Evolutionary conservation across 2,329 filamentous ascomycete species (phyloP).

Genomic region (Gaeumannomyces sp.): DNA sequence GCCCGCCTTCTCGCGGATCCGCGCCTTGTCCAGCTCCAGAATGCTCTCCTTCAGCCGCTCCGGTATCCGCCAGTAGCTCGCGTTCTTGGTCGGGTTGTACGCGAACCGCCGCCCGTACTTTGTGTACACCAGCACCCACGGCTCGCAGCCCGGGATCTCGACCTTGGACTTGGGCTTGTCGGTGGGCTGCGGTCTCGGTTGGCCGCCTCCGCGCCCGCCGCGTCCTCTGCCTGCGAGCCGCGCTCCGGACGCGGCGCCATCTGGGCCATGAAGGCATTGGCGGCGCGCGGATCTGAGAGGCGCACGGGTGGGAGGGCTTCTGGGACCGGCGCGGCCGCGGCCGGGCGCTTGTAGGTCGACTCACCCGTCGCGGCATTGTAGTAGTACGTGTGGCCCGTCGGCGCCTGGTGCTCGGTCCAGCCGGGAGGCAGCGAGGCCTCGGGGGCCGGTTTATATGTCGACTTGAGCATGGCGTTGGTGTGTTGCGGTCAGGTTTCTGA

Average conservation of each 20-base stretch:
- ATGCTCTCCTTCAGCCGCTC: conserved; percentile 78
- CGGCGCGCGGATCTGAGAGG: conserved; percentile 49
- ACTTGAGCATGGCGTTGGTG: conserved; percentile 57
- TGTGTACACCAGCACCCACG: conserved; percentile 91
- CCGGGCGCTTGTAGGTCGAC: conserved; percentile 81
- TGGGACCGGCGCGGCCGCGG: conserved; percentile 21
- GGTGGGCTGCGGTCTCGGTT: conserved; percentile 59
- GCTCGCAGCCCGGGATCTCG: conserved; percentile 70
- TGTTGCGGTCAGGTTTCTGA: not conserved
- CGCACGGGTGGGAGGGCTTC: conserved; percentile 28
- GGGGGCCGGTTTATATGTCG: conserved; percentile 59
- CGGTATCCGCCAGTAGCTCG: conserved; percentile 94
- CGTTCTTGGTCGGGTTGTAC: conserved; percentile 77
- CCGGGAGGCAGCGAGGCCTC: conserved; percentile 57
- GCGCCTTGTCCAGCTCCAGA: conserved; percentile 63
- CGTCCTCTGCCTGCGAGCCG: conserved; percentile 34
- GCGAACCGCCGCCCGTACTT: conserved; percentile 86
- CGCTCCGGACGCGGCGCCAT: conserved; percentile 36
- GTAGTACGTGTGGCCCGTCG: conserved; percentile 81
- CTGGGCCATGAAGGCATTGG: conserved; percentile 56
- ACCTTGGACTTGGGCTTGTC: conserved; percentile 80
- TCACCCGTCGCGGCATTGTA: conserved; percentile 77
- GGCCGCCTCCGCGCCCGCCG: conserved; percentile 48
- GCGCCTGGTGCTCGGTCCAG: conserved; percentile 92
- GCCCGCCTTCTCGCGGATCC: conserved; percentile 52